These are phyloP conservation scores for Crithidia expoeki DNA, from an alignment of 208 protist species.

Conservation along the genomic window DNA sequence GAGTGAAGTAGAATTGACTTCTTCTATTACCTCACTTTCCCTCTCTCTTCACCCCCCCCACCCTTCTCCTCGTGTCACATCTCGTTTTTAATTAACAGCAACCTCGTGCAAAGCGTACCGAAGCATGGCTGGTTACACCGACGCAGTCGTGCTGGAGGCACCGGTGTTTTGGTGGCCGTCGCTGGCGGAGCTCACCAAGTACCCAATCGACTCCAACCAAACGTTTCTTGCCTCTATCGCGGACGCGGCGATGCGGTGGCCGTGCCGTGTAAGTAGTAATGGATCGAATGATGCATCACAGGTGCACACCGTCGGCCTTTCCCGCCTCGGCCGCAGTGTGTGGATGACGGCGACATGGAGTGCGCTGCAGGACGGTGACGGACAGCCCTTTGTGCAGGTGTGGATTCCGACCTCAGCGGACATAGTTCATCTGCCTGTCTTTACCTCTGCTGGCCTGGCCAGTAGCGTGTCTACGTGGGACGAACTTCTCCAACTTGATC, in stretches of 20 bases:
- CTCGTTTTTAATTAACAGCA: background rate
- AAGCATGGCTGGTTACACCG: conserved; percentile 50
- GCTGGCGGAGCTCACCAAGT: conserved; percentile 35
- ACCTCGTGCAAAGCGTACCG: background rate
- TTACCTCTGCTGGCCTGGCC: conserved; percentile 13
- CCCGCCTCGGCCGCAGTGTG: conserved; percentile 57
- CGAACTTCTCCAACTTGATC: conserved; percentile 7
- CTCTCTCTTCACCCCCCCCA: background rate
- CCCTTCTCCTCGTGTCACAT: background rate
- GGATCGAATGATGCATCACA: background rate
- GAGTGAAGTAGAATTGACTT: too few relatives aligned
- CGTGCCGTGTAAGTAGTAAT: background rate
- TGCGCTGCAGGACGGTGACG: background rate
- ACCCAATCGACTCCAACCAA: conserved; percentile 46
- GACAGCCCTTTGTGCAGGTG: conserved; percentile 27
- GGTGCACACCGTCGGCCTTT: conserved; percentile 41
- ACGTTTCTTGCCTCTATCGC: conserved; percentile 60
- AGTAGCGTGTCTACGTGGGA: conserved; percentile 7
- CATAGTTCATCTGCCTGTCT: conserved; percentile 25
- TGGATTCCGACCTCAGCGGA: conserved; percentile 48
- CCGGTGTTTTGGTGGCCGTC: conserved; percentile 76
- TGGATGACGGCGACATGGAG: conserved; percentile 56
- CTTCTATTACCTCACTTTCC: background rate
- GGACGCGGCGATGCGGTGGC: conserved; percentile 30
- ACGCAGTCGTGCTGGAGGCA: conserved; percentile 55